A percentile compares a stretch with the other conserved stretches of the same genome.
Conservation (phyloP, 129 eudicot species). For the Flaveria ramosissima region DNA sequence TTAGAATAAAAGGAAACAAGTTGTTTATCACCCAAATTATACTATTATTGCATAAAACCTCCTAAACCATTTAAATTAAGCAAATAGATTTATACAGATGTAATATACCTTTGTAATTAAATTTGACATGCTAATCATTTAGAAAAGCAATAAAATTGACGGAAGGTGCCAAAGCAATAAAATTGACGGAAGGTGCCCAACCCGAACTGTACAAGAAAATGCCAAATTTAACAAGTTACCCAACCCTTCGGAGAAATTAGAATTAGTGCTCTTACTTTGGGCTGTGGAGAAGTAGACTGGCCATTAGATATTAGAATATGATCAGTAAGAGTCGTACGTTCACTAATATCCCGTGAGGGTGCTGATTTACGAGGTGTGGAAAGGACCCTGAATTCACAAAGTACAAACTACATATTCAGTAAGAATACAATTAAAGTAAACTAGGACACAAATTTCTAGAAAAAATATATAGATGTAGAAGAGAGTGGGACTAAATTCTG, state of each 20-base stretch:
- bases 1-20: neutral
- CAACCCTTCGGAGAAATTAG: neutral
- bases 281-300: slow-evolving; percentile 33
- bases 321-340: slow-evolving; percentile 27
- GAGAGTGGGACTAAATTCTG: neutral
- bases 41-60: neutral
- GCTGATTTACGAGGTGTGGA: slow-evolving; percentile 48
- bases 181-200: neutral
- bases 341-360: slow-evolving; percentile 42
- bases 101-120: neutral
- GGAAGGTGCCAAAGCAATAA: neutral
- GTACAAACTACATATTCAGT: neutral
- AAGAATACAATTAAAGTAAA: neutral
- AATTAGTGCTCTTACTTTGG: slow-evolving; percentile 45
- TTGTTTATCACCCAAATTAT: neutral
- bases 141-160: neutral
- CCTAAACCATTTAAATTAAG: neutral
- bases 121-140: neutral
- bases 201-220: neutral
- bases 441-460: too few species aligned
- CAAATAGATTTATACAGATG: neutral
- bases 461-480: too few species aligned
- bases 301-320: slow-evolving; percentile 30
- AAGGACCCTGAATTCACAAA: slow-evolving; percentile 63
- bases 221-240: slow-evolving; percentile 7